Conservation (phyloP, 805 yeast genomes). For the Phaffomyces thermotolerans region DNA sequence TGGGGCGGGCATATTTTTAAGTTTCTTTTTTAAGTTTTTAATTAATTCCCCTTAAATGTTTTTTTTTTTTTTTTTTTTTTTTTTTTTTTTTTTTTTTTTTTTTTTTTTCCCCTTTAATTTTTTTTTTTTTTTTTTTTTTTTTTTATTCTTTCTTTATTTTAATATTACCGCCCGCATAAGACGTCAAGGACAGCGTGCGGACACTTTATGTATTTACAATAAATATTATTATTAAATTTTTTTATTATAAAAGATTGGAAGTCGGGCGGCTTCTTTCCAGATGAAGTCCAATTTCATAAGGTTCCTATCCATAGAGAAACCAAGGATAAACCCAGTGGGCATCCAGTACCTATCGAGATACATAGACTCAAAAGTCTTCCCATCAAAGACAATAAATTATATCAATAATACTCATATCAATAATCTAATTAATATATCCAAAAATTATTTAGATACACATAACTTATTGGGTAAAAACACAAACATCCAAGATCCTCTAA, state of each 20-base stretch:
- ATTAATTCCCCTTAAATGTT: no score
- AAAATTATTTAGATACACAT: conserved; percentile 50
- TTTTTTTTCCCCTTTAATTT: not conserved
- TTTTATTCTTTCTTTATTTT: no score
- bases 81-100: no score
- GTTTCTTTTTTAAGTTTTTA: no score
- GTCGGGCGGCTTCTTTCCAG: no score
- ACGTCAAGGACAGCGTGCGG: no score
- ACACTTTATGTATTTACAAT: no score
- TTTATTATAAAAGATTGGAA: no score
- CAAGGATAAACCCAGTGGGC: conserved; percentile 68
- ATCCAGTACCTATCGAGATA: conserved; percentile 64
- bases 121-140: no score
- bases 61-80: no score
- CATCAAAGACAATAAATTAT: conserved; percentile 14
- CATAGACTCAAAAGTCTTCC: conserved; percentile 54
- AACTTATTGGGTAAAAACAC: conserved; percentile 74
- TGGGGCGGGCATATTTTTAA: conserved; percentile 6
- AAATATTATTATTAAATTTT: no score
- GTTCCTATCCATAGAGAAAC: conserved; percentile 20
- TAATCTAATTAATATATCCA: conserved; percentile 44
- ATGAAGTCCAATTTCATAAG: not conserved
- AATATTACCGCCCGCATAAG: no score
- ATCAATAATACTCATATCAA: conserved; percentile 15
- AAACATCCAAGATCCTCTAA: conserved; percentile 49